A percentile compares a stretch with the other conserved stretches of the same genome.
Conservation (phyloP, 257 asterid species). For the Cinchona pubescens region DNA sequence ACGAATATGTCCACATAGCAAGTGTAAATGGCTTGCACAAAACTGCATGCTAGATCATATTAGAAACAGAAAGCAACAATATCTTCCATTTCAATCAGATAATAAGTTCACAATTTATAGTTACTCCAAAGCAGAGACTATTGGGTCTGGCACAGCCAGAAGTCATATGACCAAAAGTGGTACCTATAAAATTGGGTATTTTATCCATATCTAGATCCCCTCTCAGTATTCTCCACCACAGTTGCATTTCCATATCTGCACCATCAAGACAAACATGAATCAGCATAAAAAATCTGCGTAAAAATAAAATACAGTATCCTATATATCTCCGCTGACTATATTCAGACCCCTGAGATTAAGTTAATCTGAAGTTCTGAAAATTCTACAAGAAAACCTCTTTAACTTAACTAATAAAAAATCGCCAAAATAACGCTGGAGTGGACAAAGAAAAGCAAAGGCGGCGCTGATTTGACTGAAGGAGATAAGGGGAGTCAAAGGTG, state of each 20-base stretch:
- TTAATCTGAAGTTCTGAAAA: neutral
- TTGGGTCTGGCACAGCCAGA: neutral
- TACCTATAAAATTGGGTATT: slow-evolving; percentile 7
- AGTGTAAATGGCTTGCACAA: neutral
- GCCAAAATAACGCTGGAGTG: too few species aligned
- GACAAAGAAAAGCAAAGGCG: neutral
- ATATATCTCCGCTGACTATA: neutral
- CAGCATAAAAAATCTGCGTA: neutral
- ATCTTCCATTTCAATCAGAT: neutral
- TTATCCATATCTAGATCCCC: slow-evolving; percentile 69
- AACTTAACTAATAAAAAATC: neutral
- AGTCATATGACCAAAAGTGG: neutral
- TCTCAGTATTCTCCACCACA: slow-evolving; percentile 90
- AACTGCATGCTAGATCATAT: neutral
- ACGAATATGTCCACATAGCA: neutral
- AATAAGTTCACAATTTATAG: neutral
- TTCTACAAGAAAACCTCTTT: neutral
- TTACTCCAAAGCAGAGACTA: neutral
- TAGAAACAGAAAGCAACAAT: too few species aligned
- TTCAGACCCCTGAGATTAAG: neutral
- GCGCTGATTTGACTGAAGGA: neutral
- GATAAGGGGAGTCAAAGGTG: neutral
- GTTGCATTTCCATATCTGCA: slow-evolving; percentile 85
- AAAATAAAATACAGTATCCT: neutral
- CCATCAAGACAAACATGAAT: neutral